These are phyloP conservation scores for Osmozyma mogii DNA, from an alignment of 805 yeast genomes.

Conservation along the genomic window DNA sequence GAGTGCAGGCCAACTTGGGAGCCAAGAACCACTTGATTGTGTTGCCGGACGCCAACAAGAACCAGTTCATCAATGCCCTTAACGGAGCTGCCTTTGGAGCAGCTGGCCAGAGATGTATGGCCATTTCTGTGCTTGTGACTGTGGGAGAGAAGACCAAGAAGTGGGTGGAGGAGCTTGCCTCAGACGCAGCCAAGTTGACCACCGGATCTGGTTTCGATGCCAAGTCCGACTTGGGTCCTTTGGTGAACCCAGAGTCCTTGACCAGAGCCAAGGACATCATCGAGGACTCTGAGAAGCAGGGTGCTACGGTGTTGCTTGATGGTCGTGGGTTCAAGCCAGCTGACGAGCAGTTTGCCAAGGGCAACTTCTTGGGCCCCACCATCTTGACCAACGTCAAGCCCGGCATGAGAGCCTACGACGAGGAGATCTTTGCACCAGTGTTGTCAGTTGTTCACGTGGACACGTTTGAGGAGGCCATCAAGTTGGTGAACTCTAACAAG, in stretches of 20 bases:
- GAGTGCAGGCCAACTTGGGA: slow-evolving; percentile 72
- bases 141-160: slow-evolving; percentile 53
- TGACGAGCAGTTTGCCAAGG: slow-evolving; percentile 35
- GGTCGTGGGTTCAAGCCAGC: slow-evolving; percentile 45
- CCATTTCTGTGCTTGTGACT: slow-evolving; percentile 63
- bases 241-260: slow-evolving; percentile 53
- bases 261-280: slow-evolving; percentile 50
- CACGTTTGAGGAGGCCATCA: slow-evolving; percentile 62
- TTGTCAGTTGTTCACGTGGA: slow-evolving; percentile 54
- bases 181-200: slow-evolving; percentile 46
- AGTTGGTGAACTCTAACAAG: slow-evolving; percentile 47
- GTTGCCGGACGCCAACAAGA: slow-evolving; percentile 64
- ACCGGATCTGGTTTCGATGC: slow-evolving; percentile 63
- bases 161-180: slow-evolving; percentile 56
- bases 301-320: slow-evolving; percentile 56
- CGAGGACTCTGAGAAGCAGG: slow-evolving; percentile 46
- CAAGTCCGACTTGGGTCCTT: slow-evolving; percentile 64
- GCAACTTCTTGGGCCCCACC: slow-evolving; percentile 71
- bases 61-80: slow-evolving; percentile 54
- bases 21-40: slow-evolving; percentile 74
- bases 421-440: slow-evolving; percentile 74
- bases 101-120: slow-evolving; percentile 82
- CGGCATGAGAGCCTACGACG: slow-evolving; percentile 66
- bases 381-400: slow-evolving; percentile 53
- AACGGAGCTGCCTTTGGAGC: slow-evolving; percentile 78